Conservation (phyloP, 495 filamentous ascomycete genomes). For the Pyrenopolyporus hunteri region DNA sequence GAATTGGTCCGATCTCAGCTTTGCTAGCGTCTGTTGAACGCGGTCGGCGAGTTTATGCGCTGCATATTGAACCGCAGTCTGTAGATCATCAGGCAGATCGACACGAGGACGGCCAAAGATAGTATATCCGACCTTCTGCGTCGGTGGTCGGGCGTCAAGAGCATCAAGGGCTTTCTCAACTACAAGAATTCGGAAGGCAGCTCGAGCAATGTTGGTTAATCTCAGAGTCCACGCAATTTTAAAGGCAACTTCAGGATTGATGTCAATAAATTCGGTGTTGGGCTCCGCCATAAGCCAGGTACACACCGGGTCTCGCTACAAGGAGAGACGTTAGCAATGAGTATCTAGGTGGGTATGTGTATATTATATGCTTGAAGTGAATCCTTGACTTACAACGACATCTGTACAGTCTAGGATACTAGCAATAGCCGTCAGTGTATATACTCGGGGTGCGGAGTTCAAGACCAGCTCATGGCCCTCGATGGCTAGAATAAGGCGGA, state of each 20-base stretch:
- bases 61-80: slow-evolving; percentile 41
- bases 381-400: slow-evolving; percentile 45
- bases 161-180: slow-evolving; percentile 46
- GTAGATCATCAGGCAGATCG: slow-evolving; percentile 38
- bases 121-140: not conserved
- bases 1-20: slow-evolving; percentile 15
- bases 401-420: slow-evolving; percentile 60
- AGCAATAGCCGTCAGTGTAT: slow-evolving; percentile 66
- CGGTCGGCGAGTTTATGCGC: slow-evolving; percentile 36
- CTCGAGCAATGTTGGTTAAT: slow-evolving; percentile 43
- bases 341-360: no score
- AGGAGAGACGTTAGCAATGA: slow-evolving; percentile 5
- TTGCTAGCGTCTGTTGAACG: slow-evolving; percentile 6
- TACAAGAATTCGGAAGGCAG: slow-evolving; percentile 53
- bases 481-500: slow-evolving; percentile 61
- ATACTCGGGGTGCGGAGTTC: slow-evolving; percentile 70
- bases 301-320: slow-evolving; percentile 39
- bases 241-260: slow-evolving; percentile 53
- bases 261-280: slow-evolving; percentile 53
- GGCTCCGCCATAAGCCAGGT: slow-evolving; percentile 50
- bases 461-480: slow-evolving; percentile 56
- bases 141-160: slow-evolving; percentile 9
- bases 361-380: not conserved
- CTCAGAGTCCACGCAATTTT: slow-evolving; percentile 48
- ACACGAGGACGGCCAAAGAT: slow-evolving; percentile 37